phyloP scores from a whole-genome alignment of 2,329 filamentous ascomycete species.

The Orbilia blumenaviensis region DNA sequence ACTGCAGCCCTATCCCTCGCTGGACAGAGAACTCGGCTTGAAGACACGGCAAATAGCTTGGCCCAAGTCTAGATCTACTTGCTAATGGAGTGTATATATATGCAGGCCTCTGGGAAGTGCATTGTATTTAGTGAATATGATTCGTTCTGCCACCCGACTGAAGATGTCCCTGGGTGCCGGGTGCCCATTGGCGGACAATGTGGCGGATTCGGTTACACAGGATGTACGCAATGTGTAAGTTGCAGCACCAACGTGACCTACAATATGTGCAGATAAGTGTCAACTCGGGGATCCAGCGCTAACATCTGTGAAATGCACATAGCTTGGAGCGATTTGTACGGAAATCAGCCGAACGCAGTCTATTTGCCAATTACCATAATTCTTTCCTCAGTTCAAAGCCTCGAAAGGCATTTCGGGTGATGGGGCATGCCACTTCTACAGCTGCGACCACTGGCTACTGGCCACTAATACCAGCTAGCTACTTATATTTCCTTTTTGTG shows the following conservation, averaged over 20 bases:
- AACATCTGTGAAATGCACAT: not conserved
- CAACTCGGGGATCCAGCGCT: not conserved
- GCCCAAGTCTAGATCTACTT: not conserved
- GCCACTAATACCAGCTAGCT: no score
- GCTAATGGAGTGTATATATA: not conserved
- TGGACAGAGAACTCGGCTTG: not conserved
- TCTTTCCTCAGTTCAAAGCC: not conserved
- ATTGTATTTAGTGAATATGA: conserved; percentile 10
- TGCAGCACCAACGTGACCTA: not conserved
- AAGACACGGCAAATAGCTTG: not conserved
- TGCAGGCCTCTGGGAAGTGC: not conserved
- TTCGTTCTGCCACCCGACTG: conserved; percentile 27
- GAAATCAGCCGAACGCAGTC: not conserved
- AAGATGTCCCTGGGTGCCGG: not conserved
- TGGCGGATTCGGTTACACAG: conserved; percentile 11
- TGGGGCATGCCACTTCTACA: no score
- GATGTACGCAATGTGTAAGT: conserved; percentile 29
- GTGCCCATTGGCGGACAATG: conserved; percentile 9
- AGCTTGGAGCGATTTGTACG: conserved; percentile 11
- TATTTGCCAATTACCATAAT: not conserved
- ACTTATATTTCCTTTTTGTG: no score
- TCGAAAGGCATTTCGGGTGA: not conserved
- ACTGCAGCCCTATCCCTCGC: not conserved
- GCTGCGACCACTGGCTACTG: no score
- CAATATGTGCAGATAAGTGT: not conserved